A percentile compares a stretch with the other conserved stretches of the same genome.
Conservation (phyloP, 2,329 filamentous ascomycete genomes). For the Elsinoe perseae region DNA sequence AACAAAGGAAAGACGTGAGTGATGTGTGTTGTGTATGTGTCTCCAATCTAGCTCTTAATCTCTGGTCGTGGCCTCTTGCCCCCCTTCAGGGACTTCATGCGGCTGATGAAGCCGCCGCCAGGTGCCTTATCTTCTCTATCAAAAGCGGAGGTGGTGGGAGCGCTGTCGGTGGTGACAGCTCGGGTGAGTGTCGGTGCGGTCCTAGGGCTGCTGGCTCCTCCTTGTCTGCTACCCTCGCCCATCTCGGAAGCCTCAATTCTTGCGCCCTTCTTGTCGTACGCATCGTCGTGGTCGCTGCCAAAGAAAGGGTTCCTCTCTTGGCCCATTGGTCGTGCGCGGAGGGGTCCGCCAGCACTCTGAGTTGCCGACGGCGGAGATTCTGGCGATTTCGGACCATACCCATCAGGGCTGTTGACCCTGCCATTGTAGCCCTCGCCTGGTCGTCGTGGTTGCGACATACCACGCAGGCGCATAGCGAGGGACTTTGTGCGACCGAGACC, state of each 20-base stretch:
- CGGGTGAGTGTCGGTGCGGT: conserved; percentile 50
- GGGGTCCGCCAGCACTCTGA: conserved; percentile 36
- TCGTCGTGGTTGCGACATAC: conserved; percentile 65
- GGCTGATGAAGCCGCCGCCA: conserved; percentile 61
- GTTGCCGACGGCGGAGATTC: conserved; percentile 18
- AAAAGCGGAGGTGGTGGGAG: conserved; percentile 14
- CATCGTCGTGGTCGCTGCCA: conserved; percentile 60
- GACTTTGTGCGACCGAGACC: conserved; percentile 88
- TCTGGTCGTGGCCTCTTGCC: conserved; percentile 45
- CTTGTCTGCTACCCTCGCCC: conserved; percentile 19
- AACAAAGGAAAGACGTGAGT: conserved; percentile 1
- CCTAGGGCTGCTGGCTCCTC: conserved; percentile 53
- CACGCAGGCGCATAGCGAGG: conserved; percentile 80
- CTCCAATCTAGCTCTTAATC: conserved; percentile 17
- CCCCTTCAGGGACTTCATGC: conserved; percentile 77
- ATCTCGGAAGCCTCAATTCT: conserved; percentile 46
- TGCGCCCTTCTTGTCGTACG: conserved; percentile 57
- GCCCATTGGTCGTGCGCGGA: conserved; percentile 30
- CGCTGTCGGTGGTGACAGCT: conserved; percentile 46
- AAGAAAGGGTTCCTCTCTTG: conserved; percentile 69
- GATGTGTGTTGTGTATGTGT: not conserved
- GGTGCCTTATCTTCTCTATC: conserved; percentile 35
- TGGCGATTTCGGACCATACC: conserved; percentile 31
- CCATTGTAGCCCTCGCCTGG: conserved; percentile 38
- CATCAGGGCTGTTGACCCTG: conserved; percentile 42